Conservation (phyloP, 305 asterid species). For the Euphrasia arctica region DNA sequence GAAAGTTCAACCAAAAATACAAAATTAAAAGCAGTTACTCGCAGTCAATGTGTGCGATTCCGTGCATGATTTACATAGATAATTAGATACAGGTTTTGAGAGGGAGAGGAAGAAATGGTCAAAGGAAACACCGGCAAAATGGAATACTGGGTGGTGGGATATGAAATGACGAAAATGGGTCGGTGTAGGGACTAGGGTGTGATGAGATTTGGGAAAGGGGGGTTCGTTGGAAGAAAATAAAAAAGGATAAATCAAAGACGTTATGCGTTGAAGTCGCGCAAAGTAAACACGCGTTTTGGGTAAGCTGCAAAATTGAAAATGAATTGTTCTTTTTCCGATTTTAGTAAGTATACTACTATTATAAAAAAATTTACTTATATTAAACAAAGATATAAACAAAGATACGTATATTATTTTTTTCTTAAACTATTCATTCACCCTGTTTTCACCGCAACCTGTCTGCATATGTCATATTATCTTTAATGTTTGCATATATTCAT, state of each 20-base stretch:
- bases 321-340: background rate
- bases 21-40: constrained; percentile 20
- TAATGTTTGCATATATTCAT: no score
- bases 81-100: constrained; percentile 24
- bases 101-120: constrained; percentile 30
- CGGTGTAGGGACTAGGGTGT: background rate
- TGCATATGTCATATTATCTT: no score
- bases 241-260: background rate
- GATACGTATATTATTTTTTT: no score
- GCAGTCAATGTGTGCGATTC: constrained; percentile 30
- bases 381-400: no score
- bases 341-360: no score
- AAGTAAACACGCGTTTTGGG: background rate
- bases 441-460: no score
- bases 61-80: constrained; percentile 29
- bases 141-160: constrained; percentile 2
- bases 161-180: constrained; percentile 20
- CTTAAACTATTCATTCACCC: no score
- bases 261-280: background rate
- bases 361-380: no score
- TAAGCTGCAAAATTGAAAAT: background rate
- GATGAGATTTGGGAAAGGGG: constrained; percentile 2
- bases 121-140: constrained; percentile 33
- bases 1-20: constrained; percentile 14
- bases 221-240: constrained; percentile 11